phyloP scores from a whole-genome alignment of 208 protist genomes.

The Porcisia deanei region DNA sequence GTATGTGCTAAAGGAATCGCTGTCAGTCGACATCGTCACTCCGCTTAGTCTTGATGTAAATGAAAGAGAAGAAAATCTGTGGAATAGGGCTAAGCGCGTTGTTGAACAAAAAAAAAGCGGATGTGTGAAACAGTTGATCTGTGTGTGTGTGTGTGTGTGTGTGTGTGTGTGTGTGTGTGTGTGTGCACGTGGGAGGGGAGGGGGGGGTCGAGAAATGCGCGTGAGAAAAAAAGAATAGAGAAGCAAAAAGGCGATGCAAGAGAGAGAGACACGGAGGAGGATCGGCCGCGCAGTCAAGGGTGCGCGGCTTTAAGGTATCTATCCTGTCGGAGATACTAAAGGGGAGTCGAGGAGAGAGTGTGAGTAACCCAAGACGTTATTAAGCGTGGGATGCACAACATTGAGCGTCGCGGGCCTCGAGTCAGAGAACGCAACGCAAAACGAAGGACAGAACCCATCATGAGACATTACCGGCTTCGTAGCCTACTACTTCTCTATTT shows the following conservation, averaged over 20 bases:
- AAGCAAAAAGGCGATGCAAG: neutral
- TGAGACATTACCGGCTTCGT: too few species aligned
- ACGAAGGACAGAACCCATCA: neutral
- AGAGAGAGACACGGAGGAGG: neutral
- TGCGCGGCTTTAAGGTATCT: neutral
- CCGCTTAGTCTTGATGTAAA: neutral
- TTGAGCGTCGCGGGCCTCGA: neutral
- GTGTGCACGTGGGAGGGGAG: neutral
- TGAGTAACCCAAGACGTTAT: neutral
- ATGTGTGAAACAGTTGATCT: neutral
- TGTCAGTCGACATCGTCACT: conserved; percentile 19
- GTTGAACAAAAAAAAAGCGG: too few species aligned
- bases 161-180: neutral
- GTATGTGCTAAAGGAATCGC: conserved; percentile 56
- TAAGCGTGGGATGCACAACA: neutral
- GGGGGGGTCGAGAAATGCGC: too few species aligned
- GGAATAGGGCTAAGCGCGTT: neutral
- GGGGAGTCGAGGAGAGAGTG: neutral
- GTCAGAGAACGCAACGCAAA: neutral
- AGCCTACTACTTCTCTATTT: too few species aligned
- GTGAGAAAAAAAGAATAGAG: neutral
- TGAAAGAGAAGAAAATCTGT: neutral
- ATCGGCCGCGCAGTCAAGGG: neutral
- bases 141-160: neutral
- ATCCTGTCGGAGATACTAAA: neutral